Evolutionary conservation across 2,329 filamentous ascomycete genomes (phyloP).

Genomic region (Eurotiales sp.): DNA sequence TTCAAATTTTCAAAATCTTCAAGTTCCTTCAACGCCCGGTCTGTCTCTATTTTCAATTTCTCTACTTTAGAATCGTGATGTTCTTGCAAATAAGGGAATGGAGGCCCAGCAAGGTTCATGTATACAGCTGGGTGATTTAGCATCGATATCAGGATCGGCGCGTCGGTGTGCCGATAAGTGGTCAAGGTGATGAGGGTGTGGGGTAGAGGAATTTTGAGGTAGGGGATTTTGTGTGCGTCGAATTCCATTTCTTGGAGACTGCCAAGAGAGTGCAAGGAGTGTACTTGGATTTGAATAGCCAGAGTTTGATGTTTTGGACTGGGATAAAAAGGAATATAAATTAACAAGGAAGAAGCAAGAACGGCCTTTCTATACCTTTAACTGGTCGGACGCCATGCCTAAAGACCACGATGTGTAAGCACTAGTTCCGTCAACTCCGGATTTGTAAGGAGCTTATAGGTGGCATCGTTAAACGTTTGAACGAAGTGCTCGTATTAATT

Average conservation of each 20-base stretch:
- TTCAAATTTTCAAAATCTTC: background rate
- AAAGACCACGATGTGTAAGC: too few relatives aligned
- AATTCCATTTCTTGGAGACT: slow-evolving; percentile 2
- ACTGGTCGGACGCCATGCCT: too few relatives aligned
- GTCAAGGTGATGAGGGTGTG: slow-evolving; percentile 2
- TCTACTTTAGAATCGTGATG: slow-evolving; percentile 4
- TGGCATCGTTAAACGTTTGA: too few relatives aligned
- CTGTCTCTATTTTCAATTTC: background rate
- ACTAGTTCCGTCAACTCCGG: too few relatives aligned
- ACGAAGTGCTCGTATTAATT: too few relatives aligned
- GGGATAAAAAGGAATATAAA: too few relatives aligned
- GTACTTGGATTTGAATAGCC: too few relatives aligned
- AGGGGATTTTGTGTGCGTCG: background rate
- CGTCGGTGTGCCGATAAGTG: background rate
- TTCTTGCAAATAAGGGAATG: slow-evolving; percentile 3
- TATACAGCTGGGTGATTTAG: slow-evolving; percentile 8
- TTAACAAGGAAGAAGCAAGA: too few relatives aligned
- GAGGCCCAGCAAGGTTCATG: slow-evolving; percentile 3
- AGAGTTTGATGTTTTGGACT: too few relatives aligned
- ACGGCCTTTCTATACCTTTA: too few relatives aligned
- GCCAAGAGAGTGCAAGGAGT: background rate
- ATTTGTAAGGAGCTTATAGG: too few relatives aligned
- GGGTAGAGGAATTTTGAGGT: background rate
- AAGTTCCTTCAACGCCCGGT: background rate
- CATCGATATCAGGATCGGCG: slow-evolving; percentile 3